These are phyloP conservation scores for Perilla frutescens DNA, from an alignment of 257 asterid genomes.

Conservation along the genomic window DNA sequence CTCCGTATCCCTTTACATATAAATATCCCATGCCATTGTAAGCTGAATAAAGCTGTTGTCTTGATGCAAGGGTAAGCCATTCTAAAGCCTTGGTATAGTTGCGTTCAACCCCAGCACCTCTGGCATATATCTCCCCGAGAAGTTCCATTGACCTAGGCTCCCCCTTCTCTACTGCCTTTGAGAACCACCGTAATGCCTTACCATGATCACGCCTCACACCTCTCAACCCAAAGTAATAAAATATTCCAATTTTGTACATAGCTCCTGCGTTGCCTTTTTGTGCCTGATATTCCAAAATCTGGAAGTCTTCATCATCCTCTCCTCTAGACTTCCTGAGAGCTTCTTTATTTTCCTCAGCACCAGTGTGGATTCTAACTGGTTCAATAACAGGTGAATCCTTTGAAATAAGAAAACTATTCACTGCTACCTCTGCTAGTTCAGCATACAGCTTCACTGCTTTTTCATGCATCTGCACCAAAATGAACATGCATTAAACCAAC, in stretches of 20 bases:
- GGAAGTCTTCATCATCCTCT: conserved; percentile 98
- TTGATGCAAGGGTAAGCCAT: conserved; percentile 95
- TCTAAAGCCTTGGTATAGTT: conserved; percentile 92
- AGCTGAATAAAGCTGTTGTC: conserved; percentile 87
- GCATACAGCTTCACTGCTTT: conserved; percentile 89
- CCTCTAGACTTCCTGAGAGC: conserved; percentile 96
- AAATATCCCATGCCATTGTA: conserved; percentile 98
- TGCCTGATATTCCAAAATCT: conserved; percentile 94
- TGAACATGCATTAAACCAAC: conserved; percentile 29
- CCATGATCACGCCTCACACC: conserved; percentile 93
- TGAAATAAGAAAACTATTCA: conserved; percentile 87
- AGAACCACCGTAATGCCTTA: conserved; percentile 90
- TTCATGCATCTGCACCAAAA: conserved; percentile 83
- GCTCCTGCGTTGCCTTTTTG: conserved; percentile 96
- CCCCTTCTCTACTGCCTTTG: conserved; percentile 91
- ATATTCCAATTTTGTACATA: conserved; percentile 90
- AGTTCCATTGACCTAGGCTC: conserved; percentile 98
- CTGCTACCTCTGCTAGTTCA: conserved; percentile 95
- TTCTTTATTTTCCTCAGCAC: conserved; percentile 98
- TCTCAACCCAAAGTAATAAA: conserved; percentile 94
- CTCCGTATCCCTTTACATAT: conserved; percentile 94
- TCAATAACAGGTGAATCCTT: conserved; percentile 95
- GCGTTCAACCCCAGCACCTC: conserved; percentile 97
- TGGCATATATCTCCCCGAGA: conserved; percentile 96
- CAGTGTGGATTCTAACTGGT: conserved; percentile 92